Evolutionary conservation across 2,329 filamentous ascomycete genomes (phyloP).

Genomic region (Diaporthe sp.): DNA sequence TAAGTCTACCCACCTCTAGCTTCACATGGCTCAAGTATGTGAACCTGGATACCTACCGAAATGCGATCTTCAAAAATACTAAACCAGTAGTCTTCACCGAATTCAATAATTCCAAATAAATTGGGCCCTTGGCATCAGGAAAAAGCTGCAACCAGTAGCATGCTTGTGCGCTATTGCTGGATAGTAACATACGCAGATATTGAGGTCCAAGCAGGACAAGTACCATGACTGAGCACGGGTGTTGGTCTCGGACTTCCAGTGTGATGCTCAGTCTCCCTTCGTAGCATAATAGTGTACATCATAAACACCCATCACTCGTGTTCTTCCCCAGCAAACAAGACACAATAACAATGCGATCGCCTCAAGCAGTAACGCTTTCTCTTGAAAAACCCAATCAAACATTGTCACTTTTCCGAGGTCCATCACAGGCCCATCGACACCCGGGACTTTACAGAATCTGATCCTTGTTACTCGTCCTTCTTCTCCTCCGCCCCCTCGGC

Average conservation of each 20-base stretch:
- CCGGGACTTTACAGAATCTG: constrained; percentile 47
- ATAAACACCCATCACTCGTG: neutral
- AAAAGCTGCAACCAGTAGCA: neutral
- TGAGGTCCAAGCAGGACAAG: neutral
- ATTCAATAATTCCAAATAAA: neutral
- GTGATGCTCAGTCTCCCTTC: constrained; percentile 4
- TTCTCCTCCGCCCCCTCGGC: constrained; percentile 16
- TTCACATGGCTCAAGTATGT: neutral
- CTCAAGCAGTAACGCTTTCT: constrained; percentile 5
- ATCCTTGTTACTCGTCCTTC: constrained; percentile 46
- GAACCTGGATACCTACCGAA: neutral
- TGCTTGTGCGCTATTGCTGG: neutral
- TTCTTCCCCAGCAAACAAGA: neutral
- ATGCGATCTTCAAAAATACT: neutral
- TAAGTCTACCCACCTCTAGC: neutral
- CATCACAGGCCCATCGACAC: neutral
- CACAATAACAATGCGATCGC: neutral
- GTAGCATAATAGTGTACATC: neutral
- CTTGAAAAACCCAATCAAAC: neutral
- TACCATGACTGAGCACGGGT: neutral
- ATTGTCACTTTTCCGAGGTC: neutral
- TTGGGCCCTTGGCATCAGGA: too few species aligned
- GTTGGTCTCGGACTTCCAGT: neutral
- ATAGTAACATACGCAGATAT: neutral
- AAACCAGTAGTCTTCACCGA: neutral